Evolutionary conservation across 306 rosid genomes (phyloP), one percentile per base, ranked within the genome.

Genomic region (Cucurbita pepo): DNA sequence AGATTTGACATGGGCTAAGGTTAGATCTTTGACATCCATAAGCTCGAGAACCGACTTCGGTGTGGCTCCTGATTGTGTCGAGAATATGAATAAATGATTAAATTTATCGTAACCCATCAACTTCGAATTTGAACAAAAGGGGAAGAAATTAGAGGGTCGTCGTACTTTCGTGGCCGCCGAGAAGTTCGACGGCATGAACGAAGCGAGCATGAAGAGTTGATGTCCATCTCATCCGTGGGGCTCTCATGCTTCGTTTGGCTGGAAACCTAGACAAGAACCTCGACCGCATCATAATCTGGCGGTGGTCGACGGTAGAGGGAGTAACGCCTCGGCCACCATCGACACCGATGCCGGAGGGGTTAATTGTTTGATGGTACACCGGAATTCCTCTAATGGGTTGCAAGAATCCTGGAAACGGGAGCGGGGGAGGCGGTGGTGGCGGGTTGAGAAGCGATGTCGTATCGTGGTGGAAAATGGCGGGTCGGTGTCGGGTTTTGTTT

Each of bases 191-290:
- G 14, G 99, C 99, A 50, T 95, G 99, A 75, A 91, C 99, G 67
- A 95, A 95, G 38, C 97, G 95, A 81, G 97, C 95, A 63, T 95
- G 99, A 56, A 95, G 97, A 6, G 96, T 89, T 4, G 92, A 84
- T 74, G 99, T 95, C 97, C 99, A 95, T 15, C 99, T 88, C 99
- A 95, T 95, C 86, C 99, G 69, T 0, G 99, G 99, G n/a, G 99
- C 96, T 70, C 99, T 85, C 92, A 91, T 94, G 89, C 97, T 87
- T 5, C 99, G 85, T 51, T 94, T 94, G 1, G 95, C 84, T 0
- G 97, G 99, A 41, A 91, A 94, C 40, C 99, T 79, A 0, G 99
- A 88, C 76, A 94, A 75, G 75, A 94, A 89, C n/a, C 91, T 79
- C 7, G 97, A 86, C 77, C 99, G 76, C 87, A 91, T 82, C 79